Base-by-base conservation (phyloP, 2,329 filamentous ascomycete species). In the Penicillium sp. region DNA sequence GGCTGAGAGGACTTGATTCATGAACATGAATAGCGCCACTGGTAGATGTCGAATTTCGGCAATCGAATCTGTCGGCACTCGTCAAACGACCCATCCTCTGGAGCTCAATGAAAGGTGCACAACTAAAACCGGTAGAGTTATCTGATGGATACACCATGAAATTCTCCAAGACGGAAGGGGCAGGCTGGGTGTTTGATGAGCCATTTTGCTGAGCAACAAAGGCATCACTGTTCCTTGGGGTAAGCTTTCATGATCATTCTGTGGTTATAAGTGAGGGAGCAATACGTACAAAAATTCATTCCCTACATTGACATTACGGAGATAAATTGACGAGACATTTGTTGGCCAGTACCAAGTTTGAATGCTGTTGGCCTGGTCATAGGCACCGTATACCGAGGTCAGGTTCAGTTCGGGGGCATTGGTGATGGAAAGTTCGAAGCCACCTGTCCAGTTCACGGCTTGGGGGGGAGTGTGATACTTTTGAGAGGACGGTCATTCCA, bases 261-360 rank as follows among this genome's bases (percentile, higher is more conserved):
- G 4, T 10, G 43, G 39, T 8, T 42, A 7, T 11, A 18, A 30
- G 13, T 11, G 13, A 49, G 14, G n/a, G 23, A 3, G n/a, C 4
- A 35, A 41, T 3, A 48, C 47, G 14, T 27, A 49, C 47, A 49
- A 49, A 8, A 49, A 49, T 23, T 3, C 14, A 16, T 32, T 49
- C 11, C n/a, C 9, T 2, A 40, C 18, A 35, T 13, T 41, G 14
- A 14, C 13, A 9, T 6, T n/a, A 1, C 7, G 4, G 35, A 41
- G 19, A 2, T 8, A 3, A 29, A 49, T 42, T 10, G 11, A 38
- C 8, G 38, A 42, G 18, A 49, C 14, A 26, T 49, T 49, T 13
- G 16, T 49, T 27, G 47, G 47, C 47, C 47, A 49, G 29, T 49
- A 49, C 47, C 47, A 49, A 30, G 47, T 49, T 19, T 49, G 36